Percentiles rank a stretch among this genome's conserved stretches.
Evolutionary conservation across 352 stramenopile species (phyloP).

Genomic region (Pythium biforme): DNA sequence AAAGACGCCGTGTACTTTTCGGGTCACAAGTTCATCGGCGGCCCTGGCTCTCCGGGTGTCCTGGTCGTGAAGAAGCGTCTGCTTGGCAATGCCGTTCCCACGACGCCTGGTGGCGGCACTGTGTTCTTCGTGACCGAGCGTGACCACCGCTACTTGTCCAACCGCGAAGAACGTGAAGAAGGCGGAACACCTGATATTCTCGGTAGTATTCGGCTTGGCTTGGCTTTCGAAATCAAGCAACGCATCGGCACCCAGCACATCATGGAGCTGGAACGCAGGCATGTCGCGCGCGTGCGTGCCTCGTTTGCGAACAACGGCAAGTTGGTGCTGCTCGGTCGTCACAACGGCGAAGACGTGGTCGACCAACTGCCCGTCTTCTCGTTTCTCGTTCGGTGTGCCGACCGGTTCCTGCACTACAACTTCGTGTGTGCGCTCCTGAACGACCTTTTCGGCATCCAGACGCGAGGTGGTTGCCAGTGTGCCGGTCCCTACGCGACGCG

Average conservation of each 20-base stretch:
- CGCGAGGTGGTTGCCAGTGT: constrained; percentile 39
- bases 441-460: constrained; percentile 96
- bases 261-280: constrained; percentile 33
- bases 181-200: constrained; percentile 94
- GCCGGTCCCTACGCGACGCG: constrained; percentile 91
- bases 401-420: constrained; percentile 94
- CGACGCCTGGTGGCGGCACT: constrained; percentile 37
- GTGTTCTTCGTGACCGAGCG: constrained; percentile 45
- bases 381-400: constrained; percentile 84
- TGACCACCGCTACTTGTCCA: constrained; percentile 62
- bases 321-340: constrained; percentile 76
- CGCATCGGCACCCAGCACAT: constrained; percentile 39
- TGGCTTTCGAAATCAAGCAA: constrained; percentile 88
- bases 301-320: constrained; percentile 41
- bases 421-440: constrained; percentile 95
- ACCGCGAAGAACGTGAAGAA: constrained; percentile 93
- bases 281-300: constrained; percentile 26
- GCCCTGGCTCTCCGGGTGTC: constrained; percentile 84
- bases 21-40: constrained; percentile 95
- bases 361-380: constrained; percentile 88
- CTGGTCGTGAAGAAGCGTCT: constrained; percentile 92
- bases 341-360: constrained; percentile 25
- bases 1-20: constrained; percentile 94
- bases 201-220: constrained; percentile 84
- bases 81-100: constrained; percentile 44